These are phyloP conservation scores for Funneliformis geosporum DNA, from an alignment of 192 early-diverging fungal species.

Conservation along the genomic window DNA sequence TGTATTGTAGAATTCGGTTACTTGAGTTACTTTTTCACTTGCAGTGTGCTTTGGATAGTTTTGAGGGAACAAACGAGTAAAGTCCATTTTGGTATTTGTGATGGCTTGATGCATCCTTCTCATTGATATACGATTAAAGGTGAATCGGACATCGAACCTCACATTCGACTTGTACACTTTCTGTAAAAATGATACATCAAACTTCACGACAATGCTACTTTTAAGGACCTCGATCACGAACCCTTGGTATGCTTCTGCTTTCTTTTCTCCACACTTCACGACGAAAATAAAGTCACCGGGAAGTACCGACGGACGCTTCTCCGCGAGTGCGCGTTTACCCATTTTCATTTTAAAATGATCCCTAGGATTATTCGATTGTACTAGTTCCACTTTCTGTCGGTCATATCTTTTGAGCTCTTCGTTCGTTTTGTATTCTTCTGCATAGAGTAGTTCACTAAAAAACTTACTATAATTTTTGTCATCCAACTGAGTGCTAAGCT, in stretches of 20 bases:
- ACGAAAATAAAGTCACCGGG: not conserved
- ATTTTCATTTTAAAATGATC: not conserved
- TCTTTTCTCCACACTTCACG: not conserved
- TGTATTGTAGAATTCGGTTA: too few species aligned
- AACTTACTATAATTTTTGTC: not conserved
- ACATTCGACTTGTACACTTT: not conserved
- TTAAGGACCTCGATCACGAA: not conserved
- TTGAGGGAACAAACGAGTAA: not conserved
- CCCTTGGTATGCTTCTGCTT: not conserved
- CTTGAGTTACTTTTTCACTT: too few species aligned
- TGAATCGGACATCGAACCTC: slow-evolving; percentile 4
- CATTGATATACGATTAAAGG: not conserved
- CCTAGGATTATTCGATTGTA: not conserved
- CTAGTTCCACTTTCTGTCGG: not conserved
- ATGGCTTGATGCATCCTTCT: not conserved
- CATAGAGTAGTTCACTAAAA: not conserved
- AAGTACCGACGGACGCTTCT: not conserved
- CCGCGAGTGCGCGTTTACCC: not conserved
- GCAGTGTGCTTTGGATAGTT: not conserved
- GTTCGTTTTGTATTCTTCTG: not conserved
- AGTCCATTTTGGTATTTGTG: not conserved
- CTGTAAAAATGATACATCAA: not conserved
- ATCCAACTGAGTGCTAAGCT: not conserved
- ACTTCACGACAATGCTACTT: not conserved
- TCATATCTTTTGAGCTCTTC: not conserved